phyloP scores from a whole-genome alignment of 1,284 basidiomycete genomes.

The Leccinum solheimii region DNA sequence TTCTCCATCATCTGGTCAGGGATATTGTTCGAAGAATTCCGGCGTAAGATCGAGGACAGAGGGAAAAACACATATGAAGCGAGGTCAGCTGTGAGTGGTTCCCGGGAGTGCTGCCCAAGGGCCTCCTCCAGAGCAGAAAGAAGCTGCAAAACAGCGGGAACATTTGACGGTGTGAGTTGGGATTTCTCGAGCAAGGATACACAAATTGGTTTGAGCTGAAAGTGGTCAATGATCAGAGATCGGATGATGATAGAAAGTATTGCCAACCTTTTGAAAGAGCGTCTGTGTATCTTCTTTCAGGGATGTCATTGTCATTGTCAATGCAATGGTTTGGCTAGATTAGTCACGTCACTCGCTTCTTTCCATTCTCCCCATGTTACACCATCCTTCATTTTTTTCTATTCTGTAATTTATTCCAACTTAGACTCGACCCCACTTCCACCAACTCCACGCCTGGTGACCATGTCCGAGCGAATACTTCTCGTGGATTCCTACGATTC shows the following conservation, averaged over 20 bases:
- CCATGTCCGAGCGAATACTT: constrained; percentile 45
- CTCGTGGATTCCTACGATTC: constrained; percentile 85
- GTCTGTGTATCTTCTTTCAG: neutral
- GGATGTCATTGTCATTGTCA: constrained; percentile 9
- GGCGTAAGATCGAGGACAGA: constrained; percentile 76
- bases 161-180: constrained; percentile 52
- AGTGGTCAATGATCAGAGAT: constrained; percentile 1
- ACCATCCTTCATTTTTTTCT: neutral
- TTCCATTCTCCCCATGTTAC: constrained; percentile 7
- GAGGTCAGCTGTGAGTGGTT: constrained; percentile 57
- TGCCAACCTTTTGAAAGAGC: constrained; percentile 38
- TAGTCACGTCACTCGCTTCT: neutral
- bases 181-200: constrained; percentile 76
- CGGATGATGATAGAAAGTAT: neutral
- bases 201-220: constrained; percentile 74
- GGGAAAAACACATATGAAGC: constrained; percentile 88
- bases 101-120: constrained; percentile 45
- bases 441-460: neutral
- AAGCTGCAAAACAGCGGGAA: constrained; percentile 46
- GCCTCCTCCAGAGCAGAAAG: constrained; percentile 53
- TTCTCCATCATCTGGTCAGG: constrained; percentile 81
- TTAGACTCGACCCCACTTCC: neutral
- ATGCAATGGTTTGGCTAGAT: neutral
- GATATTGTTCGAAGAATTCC: constrained; percentile 63
- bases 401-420: neutral